Evolutionary conservation across 306 rosid genomes (phyloP).

Genomic region (Corylus heterophylla): DNA sequence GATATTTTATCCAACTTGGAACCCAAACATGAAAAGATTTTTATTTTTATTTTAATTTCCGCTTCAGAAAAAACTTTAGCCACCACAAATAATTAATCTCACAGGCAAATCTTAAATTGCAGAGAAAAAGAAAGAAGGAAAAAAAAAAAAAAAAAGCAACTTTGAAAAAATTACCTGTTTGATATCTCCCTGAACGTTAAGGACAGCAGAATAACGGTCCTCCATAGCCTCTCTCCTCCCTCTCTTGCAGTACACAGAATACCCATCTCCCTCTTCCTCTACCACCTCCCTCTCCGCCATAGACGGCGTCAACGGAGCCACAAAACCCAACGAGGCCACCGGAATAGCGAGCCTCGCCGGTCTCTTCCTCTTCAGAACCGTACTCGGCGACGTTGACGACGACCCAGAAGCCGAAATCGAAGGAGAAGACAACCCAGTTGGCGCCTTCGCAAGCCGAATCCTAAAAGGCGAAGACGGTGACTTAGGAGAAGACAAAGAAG

Average conservation of each 20-base stretch:
- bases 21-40: neutral
- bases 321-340: slow-evolving; percentile 43
- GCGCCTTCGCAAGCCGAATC: slow-evolving; percentile 57
- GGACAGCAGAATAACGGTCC: slow-evolving; percentile 74
- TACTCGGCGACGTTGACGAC: slow-evolving; percentile 34
- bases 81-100: neutral
- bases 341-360: slow-evolving; percentile 83
- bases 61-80: neutral
- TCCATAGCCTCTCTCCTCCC: slow-evolving; percentile 93
- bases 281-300: slow-evolving; percentile 50
- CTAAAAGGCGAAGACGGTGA: slow-evolving; percentile 83
- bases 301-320: slow-evolving; percentile 47
- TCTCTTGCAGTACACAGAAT: slow-evolving; percentile 76
- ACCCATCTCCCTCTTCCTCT: slow-evolving; percentile 61
- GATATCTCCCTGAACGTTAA: slow-evolving; percentile 63
- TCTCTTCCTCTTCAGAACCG: slow-evolving; percentile 85
- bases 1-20: neutral
- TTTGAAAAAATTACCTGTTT: slow-evolving; percentile 58
- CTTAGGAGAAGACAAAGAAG: slow-evolving; percentile 49
- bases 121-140: neutral
- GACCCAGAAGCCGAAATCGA: slow-evolving; percentile 10
- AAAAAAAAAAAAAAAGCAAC: neutral
- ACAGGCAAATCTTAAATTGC: neutral
- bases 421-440: slow-evolving; percentile 36
- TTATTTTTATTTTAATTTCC: neutral